A percentile compares a stretch with the other conserved stretches of the same genome.
phyloP scores from a whole-genome alignment of 2,329 filamentous ascomycete species.

The Aureobasidium zeae region DNA sequence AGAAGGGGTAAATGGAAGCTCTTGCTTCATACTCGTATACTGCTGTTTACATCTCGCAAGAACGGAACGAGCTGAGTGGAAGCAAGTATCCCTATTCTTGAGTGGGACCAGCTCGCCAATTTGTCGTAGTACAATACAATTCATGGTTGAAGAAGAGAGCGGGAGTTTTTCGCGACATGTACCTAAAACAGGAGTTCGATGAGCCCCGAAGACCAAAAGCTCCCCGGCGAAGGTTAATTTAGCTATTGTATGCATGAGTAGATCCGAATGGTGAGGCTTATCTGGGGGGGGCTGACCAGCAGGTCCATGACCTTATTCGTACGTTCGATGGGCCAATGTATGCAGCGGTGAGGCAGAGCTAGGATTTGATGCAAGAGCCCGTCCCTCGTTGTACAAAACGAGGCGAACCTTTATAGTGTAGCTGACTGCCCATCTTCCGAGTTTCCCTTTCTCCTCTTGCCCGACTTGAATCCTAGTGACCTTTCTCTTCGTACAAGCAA shows the following conservation, averaged over 20 bases:
- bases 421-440: neutral
- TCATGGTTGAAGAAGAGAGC: neutral
- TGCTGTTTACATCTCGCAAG: neutral
- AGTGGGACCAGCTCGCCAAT: neutral
- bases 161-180: neutral
- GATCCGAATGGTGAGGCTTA: conserved; percentile 11
- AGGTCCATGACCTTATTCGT: conserved; percentile 7
- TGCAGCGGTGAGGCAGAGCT: conserved; percentile 9
- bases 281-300: conserved; percentile 8
- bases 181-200: no score
- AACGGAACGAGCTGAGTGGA: neutral
- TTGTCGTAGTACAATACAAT: neutral
- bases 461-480: neutral
- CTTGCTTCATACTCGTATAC: neutral
- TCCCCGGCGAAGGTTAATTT: no score
- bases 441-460: neutral
- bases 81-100: neutral
- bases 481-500: neutral
- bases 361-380: conserved; percentile 12
- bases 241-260: conserved; percentile 8
- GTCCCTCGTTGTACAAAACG: conserved; percentile 1
- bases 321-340: conserved; percentile 5
- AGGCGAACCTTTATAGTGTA: conserved; percentile 6
- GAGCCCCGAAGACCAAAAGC: no score
- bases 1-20: neutral